Evolutionary conservation across 257 asterid genomes (phyloP), one percentile per base, ranked within the genome.

Genomic region (Echites panduratus): DNA sequence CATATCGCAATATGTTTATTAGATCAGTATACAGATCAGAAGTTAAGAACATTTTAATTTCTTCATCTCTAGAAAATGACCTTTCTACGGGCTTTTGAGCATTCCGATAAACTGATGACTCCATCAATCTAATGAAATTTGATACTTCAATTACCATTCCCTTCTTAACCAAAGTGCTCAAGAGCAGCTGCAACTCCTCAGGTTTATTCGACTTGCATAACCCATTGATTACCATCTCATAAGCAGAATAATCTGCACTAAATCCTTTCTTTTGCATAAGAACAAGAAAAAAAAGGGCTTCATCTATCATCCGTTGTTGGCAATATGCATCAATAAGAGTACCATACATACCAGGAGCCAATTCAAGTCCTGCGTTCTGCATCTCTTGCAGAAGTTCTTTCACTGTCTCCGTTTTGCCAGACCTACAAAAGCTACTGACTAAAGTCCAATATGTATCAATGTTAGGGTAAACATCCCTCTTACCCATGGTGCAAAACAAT

Each of bases 211-310:
- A 63, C 65, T 79, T 66, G n/a, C 66, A 73, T 65, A 82, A 74
- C 27, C 72, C 68, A 71, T 70, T 58, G 4, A 79, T 68, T 40
- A 79, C 44, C 80, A 56, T 70, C 77, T 74, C 80, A 56, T 71
- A 77, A 56, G 68, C 38, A 43, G 49, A 65, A 44, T 26, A 73
- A 61, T 74, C 80, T 0, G 58, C 59, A 16, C 71, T 12, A 24
- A 77, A 58, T 57, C 76, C 82, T 77, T 64, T 82, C 79, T 70
- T 65, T 68, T 77, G 82, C 82, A 77, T 82, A 59, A 72, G n/a
- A 40, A 52, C 62, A 40, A 74, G 47, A 26, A 77, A 32, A 26
- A n/a, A 41, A 64, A 71, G 66, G 8, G 80, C 86, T 77, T 79
- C 84, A 67, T 67, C 73, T 12, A 75, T 58, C 80, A 68, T 72